These are phyloP conservation scores for Candida railenensis DNA, from an alignment of 805 yeast species.

Conservation along the genomic window DNA sequence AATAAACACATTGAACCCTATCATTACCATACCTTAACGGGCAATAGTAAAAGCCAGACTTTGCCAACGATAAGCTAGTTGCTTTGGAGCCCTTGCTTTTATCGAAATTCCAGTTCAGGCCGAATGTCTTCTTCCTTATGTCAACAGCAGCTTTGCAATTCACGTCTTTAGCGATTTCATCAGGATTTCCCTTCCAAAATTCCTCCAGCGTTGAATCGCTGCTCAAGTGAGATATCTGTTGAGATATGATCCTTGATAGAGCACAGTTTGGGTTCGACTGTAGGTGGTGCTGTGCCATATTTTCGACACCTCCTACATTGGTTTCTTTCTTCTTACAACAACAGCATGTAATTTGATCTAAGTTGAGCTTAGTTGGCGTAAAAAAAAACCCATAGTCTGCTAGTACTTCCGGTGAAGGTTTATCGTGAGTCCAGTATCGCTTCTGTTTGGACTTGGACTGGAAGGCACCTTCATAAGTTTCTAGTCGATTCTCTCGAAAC, in stretches of 20 bases:
- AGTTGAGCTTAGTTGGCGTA: constrained; percentile 46
- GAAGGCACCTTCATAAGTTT: constrained; percentile 20
- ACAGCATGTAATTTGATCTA: constrained; percentile 57
- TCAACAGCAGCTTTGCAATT: constrained; percentile 22
- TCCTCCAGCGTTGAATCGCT: constrained; percentile 1
- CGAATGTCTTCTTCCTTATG: constrained; percentile 42
- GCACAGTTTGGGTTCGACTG: constrained; percentile 18
- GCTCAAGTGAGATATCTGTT: constrained; percentile 10
- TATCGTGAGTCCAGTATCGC: constrained; percentile 19
- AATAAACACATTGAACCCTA: constrained; percentile 31
- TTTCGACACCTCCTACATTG: constrained; percentile 15
- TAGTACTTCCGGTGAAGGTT: constrained; percentile 24
- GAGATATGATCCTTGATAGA: constrained; percentile 13
- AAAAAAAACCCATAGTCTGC: constrained; percentile 63
- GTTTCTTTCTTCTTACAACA: constrained; percentile 46
- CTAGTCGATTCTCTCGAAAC: constrained; percentile 19
- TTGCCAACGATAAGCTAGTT: constrained; percentile 42
- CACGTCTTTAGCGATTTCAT: constrained; percentile 33
- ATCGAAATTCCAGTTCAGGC: constrained; percentile 44
- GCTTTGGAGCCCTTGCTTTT: constrained; percentile 31
- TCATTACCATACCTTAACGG: constrained; percentile 31
- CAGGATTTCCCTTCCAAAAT: constrained; percentile 1
- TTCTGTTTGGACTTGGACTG: constrained; percentile 11
- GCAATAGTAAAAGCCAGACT: constrained; percentile 44
- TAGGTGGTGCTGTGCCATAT: constrained; percentile 19